Base-by-base conservation (phyloP, 176 grass and related monocot species). In the Musa troglodytarum region DNA sequence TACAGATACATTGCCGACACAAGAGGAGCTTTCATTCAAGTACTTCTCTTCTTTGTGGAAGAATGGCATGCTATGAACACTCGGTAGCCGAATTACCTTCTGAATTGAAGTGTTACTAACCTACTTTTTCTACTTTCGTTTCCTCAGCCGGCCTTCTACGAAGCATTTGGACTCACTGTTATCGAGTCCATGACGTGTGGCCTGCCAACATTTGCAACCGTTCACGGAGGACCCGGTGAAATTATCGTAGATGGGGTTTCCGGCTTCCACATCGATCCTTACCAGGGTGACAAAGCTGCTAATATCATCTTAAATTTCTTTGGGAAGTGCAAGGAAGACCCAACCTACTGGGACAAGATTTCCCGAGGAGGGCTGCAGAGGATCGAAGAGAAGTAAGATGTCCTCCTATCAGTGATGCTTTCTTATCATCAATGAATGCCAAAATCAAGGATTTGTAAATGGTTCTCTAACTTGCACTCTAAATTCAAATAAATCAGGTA, bases 1-100 rank as follows among this genome's bases (percentile, higher is more conserved):
- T 96, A 96, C 77, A 86, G 93, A 53, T 96, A 96, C 82, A 96
- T 96, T 7, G 86, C 87, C 11, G 92, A 96, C 77, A 90, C 89
- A 50, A 74, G 53, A 87, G 92, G 92, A 20, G 92, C 89, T 71
- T 96, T 96, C 8, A 87, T 96, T 50, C 92, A 96, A 6, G 34
- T 43, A 43, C 34, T 43, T 43, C 34, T 43, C 34, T 43, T 0
- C 0, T 17, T 52, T 22, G 20, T 64, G 9, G 34, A 43, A 43
- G 34, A 43, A 43, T 43, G 34, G 3, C 34, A 43, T 43, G 3
- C 20, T 62, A 17, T n/a, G 17, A 62, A 6, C 20, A n/a, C 2
- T 62, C 57, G 6, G 21, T 19, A 17, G 4, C 20, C 6, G 17
- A 19, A 15, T 3, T 62, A 7, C 13, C 9, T 19, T n/a, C 57